Base-by-base conservation (phyloP, 345 rosid species). In the Erodium maritimum region DNA sequence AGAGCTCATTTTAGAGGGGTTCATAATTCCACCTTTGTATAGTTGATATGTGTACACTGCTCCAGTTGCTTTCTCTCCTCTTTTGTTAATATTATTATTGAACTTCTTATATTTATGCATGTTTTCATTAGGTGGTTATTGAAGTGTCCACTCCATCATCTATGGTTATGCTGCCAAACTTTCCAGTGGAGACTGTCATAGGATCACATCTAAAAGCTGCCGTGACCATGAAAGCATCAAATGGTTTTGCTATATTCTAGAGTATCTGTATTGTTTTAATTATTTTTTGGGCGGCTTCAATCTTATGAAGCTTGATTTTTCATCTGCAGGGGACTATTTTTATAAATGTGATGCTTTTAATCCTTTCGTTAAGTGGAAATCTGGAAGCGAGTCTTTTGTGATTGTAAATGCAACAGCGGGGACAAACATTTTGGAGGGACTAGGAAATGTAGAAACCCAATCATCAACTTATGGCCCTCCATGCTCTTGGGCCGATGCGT, bases 171-270 rank as follows among this genome's bases (percentile, higher is more conserved):
- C 75, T 84, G 66, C 96, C 72, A 62, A 71, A 81, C 64, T 84
- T 86, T 66, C 90, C 90, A 45, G 93, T 88, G 24, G 95, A 91
- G 84, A 77, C 83, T 59, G 82, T 80, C 65, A 85, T 88, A 34
- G 87, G 96, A 75, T 84, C 96, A 54, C 76, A 80, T 73, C 80
- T 91, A 63, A 70, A 68, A 71, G 88, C 90, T 60, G 90, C 93
- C 67, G 90, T 91, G 61, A 82, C 93, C 50, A 72, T 91, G 90
- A 84, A 80, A 73, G 70, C 88, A 59, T 67, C 74, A 62, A 80
- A 82, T 75, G 98, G 98, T 91, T 63, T 68, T 65, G 45, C 23
- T 59, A 17, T 24, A 52, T 63, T 20, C 63, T 61, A 58, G 53
- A 22, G 21, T 57, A 14, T 12, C 58, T 48, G 29, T 66, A 34